phyloP scores from a whole-genome alignment of 257 asterid species.

The Primulina eburnea region DNA sequence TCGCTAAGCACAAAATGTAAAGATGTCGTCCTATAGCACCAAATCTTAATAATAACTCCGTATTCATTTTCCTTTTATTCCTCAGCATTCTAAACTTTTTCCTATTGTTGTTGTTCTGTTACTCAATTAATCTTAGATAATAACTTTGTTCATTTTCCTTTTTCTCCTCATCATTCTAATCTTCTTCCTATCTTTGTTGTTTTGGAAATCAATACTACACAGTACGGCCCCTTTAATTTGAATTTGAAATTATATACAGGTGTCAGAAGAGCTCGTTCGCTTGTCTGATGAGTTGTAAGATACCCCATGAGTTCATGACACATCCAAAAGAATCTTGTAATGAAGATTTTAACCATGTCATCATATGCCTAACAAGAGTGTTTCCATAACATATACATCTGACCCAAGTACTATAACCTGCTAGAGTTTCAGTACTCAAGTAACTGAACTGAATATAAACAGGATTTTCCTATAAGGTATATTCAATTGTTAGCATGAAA shows the following conservation, averaged over 20 bases:
- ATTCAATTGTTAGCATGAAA: no score
- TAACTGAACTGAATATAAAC: not conserved
- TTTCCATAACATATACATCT: not conserved
- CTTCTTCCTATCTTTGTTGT: not conserved
- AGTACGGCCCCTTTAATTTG: not conserved
- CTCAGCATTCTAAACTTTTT: no score
- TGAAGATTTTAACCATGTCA: not conserved
- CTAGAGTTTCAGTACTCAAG: no score
- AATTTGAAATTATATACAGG: not conserved
- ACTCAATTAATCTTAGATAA: not conserved
- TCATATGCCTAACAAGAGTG: not conserved
- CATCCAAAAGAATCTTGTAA: not conserved
- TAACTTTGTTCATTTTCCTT: not conserved
- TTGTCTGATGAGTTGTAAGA: not conserved
- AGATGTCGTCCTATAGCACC: not conserved
- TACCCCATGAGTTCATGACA: not conserved
- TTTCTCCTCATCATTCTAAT: no score
- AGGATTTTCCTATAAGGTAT: not conserved
- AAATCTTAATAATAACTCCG: no score
- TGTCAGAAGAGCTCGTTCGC: not conserved
- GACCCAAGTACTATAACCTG: not conserved
- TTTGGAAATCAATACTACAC: not conserved
- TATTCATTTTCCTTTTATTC: no score
- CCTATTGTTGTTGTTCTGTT: not conserved
- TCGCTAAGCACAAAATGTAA: not conserved